A percentile compares a stretch with the other conserved stretches of the same genome.
Evolutionary conservation across 306 rosid genomes (phyloP).

Genomic region (Castanea crenata): DNA sequence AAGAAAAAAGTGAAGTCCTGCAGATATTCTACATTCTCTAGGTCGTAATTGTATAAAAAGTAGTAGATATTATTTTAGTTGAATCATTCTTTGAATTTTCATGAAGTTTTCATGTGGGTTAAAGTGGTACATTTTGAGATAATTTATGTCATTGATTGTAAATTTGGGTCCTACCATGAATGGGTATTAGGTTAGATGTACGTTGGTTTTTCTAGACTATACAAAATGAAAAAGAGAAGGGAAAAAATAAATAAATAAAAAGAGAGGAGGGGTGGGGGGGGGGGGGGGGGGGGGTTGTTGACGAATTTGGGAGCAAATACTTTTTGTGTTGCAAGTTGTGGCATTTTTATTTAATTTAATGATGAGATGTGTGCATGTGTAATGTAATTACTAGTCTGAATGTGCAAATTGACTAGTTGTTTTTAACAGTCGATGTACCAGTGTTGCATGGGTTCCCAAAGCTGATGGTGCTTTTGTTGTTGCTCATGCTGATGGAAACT

Average conservation of each 20-base stretch:
- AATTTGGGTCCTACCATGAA: background rate
- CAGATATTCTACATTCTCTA: background rate
- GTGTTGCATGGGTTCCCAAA: constrained; percentile 90
- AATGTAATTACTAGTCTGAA: background rate
- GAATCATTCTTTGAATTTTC: background rate
- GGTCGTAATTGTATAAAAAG: background rate
- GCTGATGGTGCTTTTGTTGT: constrained; percentile 89
- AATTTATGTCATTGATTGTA: background rate
- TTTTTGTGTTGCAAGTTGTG: background rate
- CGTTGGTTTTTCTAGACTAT: background rate
- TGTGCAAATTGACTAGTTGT: background rate
- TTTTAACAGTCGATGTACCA: constrained; percentile 85
- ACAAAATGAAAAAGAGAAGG: background rate
- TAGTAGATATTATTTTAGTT: background rate
- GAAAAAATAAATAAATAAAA: no score
- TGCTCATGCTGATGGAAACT: constrained; percentile 92
- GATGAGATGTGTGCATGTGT: background rate
- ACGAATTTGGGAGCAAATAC: background rate
- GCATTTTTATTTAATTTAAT: background rate
- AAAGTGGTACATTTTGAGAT: background rate
- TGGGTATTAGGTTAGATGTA: no score
- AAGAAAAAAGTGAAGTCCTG: background rate
- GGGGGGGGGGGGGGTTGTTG: background rate
- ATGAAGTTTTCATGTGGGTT: background rate
- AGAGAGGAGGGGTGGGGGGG: no score